Base-by-base conservation (phyloP, 345 rosid species). In the Sapria himalayana region DNA sequence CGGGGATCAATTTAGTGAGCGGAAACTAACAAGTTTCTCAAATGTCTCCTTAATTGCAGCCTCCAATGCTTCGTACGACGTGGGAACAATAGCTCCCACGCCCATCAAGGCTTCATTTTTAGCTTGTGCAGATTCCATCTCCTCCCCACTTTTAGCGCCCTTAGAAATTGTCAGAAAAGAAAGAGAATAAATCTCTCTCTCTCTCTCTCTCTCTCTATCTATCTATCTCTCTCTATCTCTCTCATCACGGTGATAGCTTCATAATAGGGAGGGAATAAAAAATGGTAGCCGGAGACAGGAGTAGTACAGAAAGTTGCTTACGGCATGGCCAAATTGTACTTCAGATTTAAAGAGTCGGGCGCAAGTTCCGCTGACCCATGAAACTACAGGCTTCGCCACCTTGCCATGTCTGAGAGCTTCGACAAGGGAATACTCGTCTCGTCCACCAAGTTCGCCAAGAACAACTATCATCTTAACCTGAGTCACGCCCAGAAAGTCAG, bases 251-350 rank as follows among this genome's bases (percentile, higher is more conserved):
- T n/a, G n/a, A n/a, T n/a, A n/a, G n/a, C n/a, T n/a, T n/a, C n/a
- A n/a, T n/a, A n/a, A n/a, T n/a, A n/a, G n/a, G n/a, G n/a, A 0
- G 13, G 17, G 22, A 33, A 36, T 24, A 8, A 7, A 1, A 13
- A 20, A 6, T 31, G 33, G 11, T 18, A 39, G 29, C 21, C 38
- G 34, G 32, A 29, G 27, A 14, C 32, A 8, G 39, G 21, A 25
- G 23, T 49, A 22, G n/a, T 14, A 33, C 25, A 27, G 24, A 41
- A 11, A 29, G 41, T 31, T 41, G 65, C 98, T 76, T 70, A 89
- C 98, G 43, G 98, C 98, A 57, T 82, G 98, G 58, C 98, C 98
- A 64, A 89, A 82, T 49, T 89, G 94, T 29, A 89, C 94, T 82
- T 82, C 91, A 24, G 92, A 86, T 56, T 86, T 86, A 63, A 86